Evolutionary conservation across 2,329 filamentous ascomycete species (phyloP).

Genomic region (Exophiala sp.): DNA sequence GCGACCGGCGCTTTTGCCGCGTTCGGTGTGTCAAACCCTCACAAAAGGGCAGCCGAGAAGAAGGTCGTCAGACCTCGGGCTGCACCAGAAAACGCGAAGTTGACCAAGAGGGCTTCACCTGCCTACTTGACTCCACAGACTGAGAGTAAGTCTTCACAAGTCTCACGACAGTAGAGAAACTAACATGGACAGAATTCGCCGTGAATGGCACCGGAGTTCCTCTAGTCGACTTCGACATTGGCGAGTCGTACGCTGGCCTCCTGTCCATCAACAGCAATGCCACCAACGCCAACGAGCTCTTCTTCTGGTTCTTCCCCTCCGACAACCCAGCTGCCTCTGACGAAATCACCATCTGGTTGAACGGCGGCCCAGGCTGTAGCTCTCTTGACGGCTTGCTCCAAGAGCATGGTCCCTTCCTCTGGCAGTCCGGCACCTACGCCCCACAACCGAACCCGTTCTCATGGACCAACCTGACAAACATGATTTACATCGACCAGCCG

Average conservation of each 20-base stretch:
- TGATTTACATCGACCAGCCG: slow-evolving; percentile 32
- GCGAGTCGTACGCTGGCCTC: slow-evolving; percentile 48
- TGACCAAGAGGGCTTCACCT: slow-evolving; percentile 17
- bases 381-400: slow-evolving; percentile 68
- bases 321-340: slow-evolving; percentile 45
- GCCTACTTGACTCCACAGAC: slow-evolving; percentile 21
- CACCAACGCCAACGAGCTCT: slow-evolving; percentile 36
- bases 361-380: slow-evolving; percentile 54
- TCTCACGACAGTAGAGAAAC: slow-evolving; percentile 6
- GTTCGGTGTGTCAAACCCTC: slow-evolving; percentile 11
- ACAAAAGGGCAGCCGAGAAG: slow-evolving; percentile 12
- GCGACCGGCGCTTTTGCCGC: slow-evolving; percentile 13
- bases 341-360: slow-evolving; percentile 52
- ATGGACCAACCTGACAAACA: slow-evolving; percentile 32
- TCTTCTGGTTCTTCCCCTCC: slow-evolving; percentile 54
- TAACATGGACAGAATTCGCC: slow-evolving; percentile 50
- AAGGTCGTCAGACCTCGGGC: slow-evolving; percentile 8
- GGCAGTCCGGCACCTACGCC: slow-evolving; percentile 65
- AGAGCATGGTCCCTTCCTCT: slow-evolving; percentile 56
- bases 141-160: slow-evolving; percentile 16
- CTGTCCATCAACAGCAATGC: slow-evolving; percentile 48
- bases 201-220: slow-evolving; percentile 64
- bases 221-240: slow-evolving; percentile 66
- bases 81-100: not conserved
- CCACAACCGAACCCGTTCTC: slow-evolving; percentile 46